Conservation (phyloP, 2,329 filamentous ascomycete genomes). For the Cordyceps pruinosa region DNA sequence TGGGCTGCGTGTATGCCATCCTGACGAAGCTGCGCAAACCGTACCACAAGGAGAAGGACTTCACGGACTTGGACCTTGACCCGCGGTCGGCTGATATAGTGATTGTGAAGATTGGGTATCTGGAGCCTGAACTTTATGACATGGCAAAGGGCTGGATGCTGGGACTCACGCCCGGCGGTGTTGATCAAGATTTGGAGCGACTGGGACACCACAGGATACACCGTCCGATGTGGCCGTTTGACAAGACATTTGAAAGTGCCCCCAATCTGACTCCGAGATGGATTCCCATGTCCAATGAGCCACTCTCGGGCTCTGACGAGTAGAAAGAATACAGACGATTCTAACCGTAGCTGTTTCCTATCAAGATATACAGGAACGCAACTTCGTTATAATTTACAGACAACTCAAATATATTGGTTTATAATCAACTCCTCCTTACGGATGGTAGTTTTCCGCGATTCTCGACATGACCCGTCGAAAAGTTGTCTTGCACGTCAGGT, state of each 20-base stretch:
- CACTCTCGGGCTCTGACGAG: constrained; percentile 14
- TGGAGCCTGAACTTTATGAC: constrained; percentile 46
- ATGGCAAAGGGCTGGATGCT: constrained; percentile 51
- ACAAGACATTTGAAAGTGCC: constrained; percentile 16
- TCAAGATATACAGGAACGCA: no score
- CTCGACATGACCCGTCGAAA: no score
- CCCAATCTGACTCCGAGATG: constrained; percentile 18
- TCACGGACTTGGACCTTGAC: constrained; percentile 38
- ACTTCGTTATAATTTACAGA: no score
- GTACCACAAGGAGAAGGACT: constrained; percentile 46
- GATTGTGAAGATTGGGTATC: constrained; percentile 49
- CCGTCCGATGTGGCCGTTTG: constrained; percentile 37
- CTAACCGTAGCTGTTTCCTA: no score
- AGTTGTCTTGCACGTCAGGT: no score
- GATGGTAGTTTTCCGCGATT: no score
- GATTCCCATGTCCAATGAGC: constrained; percentile 18
- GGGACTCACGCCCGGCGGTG: constrained; percentile 45
- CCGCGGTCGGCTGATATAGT: constrained; percentile 43
- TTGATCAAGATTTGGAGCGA: constrained; percentile 44
- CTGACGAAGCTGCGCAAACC: constrained; percentile 46
- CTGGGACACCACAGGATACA: constrained; percentile 41
- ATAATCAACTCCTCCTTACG: no score
- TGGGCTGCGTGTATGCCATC: constrained; percentile 45
- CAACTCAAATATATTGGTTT: no score
- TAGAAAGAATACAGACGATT: no score